Evolutionary conservation across 345 rosid species (phyloP), one percentile per base, ranked within the genome.

Genomic region (Arabidopsis suecica): DNA sequence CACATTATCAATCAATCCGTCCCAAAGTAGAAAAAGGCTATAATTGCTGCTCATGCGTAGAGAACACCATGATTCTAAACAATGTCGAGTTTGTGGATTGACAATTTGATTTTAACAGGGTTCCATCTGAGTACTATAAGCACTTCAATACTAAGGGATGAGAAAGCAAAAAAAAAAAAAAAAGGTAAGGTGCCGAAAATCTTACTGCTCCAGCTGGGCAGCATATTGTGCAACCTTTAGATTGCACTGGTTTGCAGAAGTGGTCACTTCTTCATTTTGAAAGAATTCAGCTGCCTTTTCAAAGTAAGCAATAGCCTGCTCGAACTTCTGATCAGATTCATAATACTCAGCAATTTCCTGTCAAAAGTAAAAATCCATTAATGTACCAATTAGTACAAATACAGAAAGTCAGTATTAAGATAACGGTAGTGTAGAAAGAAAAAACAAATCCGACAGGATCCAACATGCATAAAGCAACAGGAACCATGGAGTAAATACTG

Each of bases 191-290:
- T 25, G 18, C 32, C 76, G 18, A 77, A 56, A 30, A 91, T 60
- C 83, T 86, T 88, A 95, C 99, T 87, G 90, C 81, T 88, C 96
- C 73, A 92, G 73, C 79, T 92, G 93, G 70, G 96, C 95, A 75
- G 97, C 91, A 81, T 82, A 95, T 76, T 92, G 96, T 18, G 99
- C 98, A 73, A 95, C 98, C 85, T 95, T 95, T 73, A 84, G 98
- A 83, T 82, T 95, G 90, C 99, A 92, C 76, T 95, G 99, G 79
- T 95, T 95, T 73, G 99, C 99, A 82, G 98, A 82, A 76, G 97
- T 87, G 33, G 89, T 88, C 63, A 87, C 91, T 71, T 95, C 97
- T 85, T 93, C 94, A 80, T 82, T 84, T 77, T 87, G 89, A 75
- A 86, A 88, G 49, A 88, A 86, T 41, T 93, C 98, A 75, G 95